Base-by-base conservation (phyloP, 805 yeast species). In the Ogataea corticis region DNA sequence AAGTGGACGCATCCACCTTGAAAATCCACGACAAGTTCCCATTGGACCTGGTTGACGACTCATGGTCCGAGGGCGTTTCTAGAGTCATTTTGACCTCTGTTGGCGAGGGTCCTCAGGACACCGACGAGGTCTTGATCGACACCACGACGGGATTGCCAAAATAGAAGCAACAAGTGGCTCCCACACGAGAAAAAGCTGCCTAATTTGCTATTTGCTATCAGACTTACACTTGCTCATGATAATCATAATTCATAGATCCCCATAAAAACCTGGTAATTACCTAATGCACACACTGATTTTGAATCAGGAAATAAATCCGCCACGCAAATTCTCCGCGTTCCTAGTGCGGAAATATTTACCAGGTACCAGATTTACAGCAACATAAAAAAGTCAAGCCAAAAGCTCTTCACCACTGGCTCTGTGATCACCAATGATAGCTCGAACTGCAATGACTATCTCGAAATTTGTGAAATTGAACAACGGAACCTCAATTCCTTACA, bases 21-120 rank as follows among this genome's bases (percentile, higher is more conserved):
- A 27, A 28, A 3, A 34, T 58, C 23, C 59, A 58, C 34, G 56
- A 58, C 38, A 36, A 50, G 33, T 49, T 62, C 56, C 63, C 66
- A 16, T 40, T 55, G 13, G 38, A 46, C 16, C 32, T 49, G 17
- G 39, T 66, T 28, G 71, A 76, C 57, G 51, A 49, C 5, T 44
- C 54, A 7, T 63, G 59, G 52, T 50, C 61, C 7, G 36, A 54
- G 11, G 96, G 96, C 38, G 91, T 94, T 41, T 80, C 92, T 38
- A 83, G 85, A 59, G 80, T 94, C 32, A 94, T 94, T 55, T 71
- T 86, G 58, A 91, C 99, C 13, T 69, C 78, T 55, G 91, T 89
- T 44, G 99, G 98, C 28, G 79, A 80, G 18, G 98, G 97, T 36
- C 97, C 98, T 12, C 80, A 75, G 63, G 76, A 72, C 44, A 75